Percentiles rank a stretch among this genome's conserved stretches.
Evolutionary conservation across 352 stramenopile species (phyloP).

Genomic region (Saprolegnia parasitica): DNA sequence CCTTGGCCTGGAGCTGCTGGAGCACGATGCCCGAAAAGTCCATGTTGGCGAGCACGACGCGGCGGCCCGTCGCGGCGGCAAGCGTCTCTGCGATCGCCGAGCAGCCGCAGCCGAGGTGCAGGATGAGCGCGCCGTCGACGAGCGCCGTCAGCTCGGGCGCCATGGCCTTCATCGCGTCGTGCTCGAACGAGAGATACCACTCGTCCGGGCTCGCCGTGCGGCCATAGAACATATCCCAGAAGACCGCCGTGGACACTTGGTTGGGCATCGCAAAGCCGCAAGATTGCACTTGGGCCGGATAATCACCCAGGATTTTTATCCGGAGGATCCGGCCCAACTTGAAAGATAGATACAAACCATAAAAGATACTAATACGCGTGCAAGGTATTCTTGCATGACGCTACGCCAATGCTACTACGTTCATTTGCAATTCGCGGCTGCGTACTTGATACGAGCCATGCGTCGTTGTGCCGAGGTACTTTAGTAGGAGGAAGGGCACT

Average conservation of each 20-base stretch:
- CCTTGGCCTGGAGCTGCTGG: background rate
- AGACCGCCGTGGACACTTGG: constrained; percentile 10
- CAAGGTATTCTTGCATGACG: too few relatives aligned
- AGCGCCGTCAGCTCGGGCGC: background rate
- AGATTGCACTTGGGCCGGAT: background rate
- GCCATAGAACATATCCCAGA: constrained; percentile 11
- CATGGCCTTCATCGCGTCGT: background rate
- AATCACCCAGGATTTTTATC: background rate
- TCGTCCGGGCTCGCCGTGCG: constrained; percentile 2
- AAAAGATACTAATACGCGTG: too few relatives aligned
- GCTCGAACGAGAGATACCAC: constrained; percentile 7
- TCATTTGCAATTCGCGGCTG: too few relatives aligned
- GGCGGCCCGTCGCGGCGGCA: background rate
- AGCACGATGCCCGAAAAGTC: constrained; percentile 4
- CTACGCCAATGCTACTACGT: too few relatives aligned
- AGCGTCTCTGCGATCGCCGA: background rate
- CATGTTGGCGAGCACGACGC: background rate
- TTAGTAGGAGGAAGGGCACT: too few relatives aligned
- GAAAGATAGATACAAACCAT: too few relatives aligned
- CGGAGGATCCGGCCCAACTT: too few relatives aligned
- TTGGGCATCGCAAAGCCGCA: constrained; percentile 9
- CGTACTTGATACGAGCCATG: too few relatives aligned
- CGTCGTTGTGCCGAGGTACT: too few relatives aligned
- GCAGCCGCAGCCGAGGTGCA: background rate
- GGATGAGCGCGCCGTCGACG: background rate